phyloP scores from a whole-genome alignment of 345 rosid species.

The Rhodamnia argentea region DNA sequence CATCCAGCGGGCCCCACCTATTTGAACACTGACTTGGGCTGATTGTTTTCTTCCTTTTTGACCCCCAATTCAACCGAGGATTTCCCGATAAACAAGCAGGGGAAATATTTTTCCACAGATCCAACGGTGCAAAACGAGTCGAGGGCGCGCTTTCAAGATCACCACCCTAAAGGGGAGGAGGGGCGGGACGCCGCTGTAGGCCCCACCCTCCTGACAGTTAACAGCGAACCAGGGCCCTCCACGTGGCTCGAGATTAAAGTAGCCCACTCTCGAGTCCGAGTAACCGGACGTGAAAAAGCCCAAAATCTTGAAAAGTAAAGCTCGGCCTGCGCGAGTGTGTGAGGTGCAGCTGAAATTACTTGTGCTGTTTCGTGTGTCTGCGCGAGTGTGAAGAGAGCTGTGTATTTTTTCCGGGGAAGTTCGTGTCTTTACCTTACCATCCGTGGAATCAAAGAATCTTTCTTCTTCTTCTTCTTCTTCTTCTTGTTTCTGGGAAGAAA shows the following conservation, averaged over 20 bases:
- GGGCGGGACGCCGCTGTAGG: not conserved
- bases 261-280: not conserved
- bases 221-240: not conserved
- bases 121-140: slow-evolving; percentile 20
- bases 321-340: not conserved
- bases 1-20: slow-evolving; percentile 8
- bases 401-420: not conserved
- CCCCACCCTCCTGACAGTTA: not conserved
- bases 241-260: slow-evolving; percentile 5
- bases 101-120: not conserved
- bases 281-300: not conserved
- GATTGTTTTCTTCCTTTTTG: not conserved
- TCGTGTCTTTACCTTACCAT: slow-evolving; percentile 15
- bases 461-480: not conserved
- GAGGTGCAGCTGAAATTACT: not conserved
- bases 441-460: slow-evolving; percentile 64
- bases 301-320: slow-evolving; percentile 20
- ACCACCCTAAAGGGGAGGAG: not conserved
- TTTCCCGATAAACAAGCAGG: not conserved
- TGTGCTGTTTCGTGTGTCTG: not conserved
- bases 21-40: not conserved
- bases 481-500: not conserved
- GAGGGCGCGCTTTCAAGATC: not conserved
- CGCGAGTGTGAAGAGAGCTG: not conserved
- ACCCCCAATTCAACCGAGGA: not conserved